Evolutionary conservation across 2,329 filamentous ascomycete genomes (phyloP).

Genomic region (Epichloe glyceriae): DNA sequence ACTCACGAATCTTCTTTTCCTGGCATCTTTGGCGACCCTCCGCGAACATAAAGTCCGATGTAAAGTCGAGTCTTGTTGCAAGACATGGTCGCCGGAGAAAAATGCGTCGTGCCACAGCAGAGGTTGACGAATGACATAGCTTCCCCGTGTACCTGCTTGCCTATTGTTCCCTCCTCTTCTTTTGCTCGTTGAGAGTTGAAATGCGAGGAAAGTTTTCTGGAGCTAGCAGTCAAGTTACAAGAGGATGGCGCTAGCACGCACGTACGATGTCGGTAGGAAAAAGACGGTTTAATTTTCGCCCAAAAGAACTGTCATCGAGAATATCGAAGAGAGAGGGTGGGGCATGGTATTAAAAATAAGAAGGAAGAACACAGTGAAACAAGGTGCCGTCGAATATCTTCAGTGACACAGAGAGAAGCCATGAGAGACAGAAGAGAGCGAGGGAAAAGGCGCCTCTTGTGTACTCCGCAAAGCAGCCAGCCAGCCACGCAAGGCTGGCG

Average conservation of each 20-base stretch:
- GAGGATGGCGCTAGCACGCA: background rate
- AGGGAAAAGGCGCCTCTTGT: background rate
- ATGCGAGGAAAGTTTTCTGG: background rate
- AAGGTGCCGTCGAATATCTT: background rate
- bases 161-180: background rate
- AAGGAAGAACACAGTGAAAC: background rate
- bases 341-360: background rate
- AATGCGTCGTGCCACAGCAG: background rate
- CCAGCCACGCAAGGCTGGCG: slow-evolving; percentile 2
- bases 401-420: background rate
- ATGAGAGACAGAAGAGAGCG: background rate
- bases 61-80: slow-evolving; percentile 6
- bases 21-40: slow-evolving; percentile 4
- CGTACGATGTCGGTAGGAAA: too few relatives aligned
- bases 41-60: slow-evolving; percentile 7
- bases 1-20: slow-evolving; percentile 7
- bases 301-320: too few relatives aligned
- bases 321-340: background rate
- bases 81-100: background rate
- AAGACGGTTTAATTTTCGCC: too few relatives aligned
- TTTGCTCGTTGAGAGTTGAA: background rate
- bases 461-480: background rate
- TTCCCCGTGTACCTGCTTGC: background rate
- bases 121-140: background rate
- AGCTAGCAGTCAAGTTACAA: background rate